Conservation (phyloP, 306 rosid species). For the Vicia sativa region DNA sequence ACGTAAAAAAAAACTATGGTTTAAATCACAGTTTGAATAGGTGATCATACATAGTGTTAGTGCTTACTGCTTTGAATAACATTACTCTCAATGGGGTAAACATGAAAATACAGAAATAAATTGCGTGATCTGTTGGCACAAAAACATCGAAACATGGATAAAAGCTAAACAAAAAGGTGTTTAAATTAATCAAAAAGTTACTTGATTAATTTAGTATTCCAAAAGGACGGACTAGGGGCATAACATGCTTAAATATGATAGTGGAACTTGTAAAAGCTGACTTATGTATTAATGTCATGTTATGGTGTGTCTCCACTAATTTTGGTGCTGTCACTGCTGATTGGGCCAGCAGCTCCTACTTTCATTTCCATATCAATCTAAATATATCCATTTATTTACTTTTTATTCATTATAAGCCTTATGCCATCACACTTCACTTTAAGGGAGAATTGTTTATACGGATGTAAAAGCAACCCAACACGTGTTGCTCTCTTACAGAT, state of each 20-base stretch:
- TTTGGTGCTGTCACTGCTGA: slow-evolving; percentile 49
- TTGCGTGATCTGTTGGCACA: slow-evolving; percentile 4
- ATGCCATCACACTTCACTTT: slow-evolving; percentile 37
- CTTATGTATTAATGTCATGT: slow-evolving; percentile 63
- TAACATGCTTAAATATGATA: slow-evolving; percentile 35
- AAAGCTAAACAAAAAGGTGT: slow-evolving; percentile 27
- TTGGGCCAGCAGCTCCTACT: slow-evolving; percentile 50
- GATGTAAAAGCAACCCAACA: slow-evolving; percentile 55
- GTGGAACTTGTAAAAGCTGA: slow-evolving; percentile 50
- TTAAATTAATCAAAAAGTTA: slow-evolving; percentile 31
- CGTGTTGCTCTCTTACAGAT: slow-evolving; percentile 47
- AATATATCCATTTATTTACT: slow-evolving; percentile 14
- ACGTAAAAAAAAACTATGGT: too few species aligned
- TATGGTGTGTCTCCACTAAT: slow-evolving; percentile 75
- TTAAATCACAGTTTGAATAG: neutral
- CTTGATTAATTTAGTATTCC: slow-evolving; percentile 26
- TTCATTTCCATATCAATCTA: slow-evolving; percentile 34
- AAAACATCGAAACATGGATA: slow-evolving; percentile 1
- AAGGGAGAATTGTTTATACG: slow-evolving; percentile 37
- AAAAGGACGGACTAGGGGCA: slow-evolving; percentile 36
- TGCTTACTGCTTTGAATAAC: too few species aligned
- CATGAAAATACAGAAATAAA: neutral
- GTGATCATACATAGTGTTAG: too few species aligned
- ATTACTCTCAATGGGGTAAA: neutral
- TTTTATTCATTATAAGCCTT: slow-evolving; percentile 17